These are phyloP conservation scores for Stachybotrys chartarum DNA, from an alignment of 2,329 filamentous ascomycete species.

Conservation along the genomic window DNA sequence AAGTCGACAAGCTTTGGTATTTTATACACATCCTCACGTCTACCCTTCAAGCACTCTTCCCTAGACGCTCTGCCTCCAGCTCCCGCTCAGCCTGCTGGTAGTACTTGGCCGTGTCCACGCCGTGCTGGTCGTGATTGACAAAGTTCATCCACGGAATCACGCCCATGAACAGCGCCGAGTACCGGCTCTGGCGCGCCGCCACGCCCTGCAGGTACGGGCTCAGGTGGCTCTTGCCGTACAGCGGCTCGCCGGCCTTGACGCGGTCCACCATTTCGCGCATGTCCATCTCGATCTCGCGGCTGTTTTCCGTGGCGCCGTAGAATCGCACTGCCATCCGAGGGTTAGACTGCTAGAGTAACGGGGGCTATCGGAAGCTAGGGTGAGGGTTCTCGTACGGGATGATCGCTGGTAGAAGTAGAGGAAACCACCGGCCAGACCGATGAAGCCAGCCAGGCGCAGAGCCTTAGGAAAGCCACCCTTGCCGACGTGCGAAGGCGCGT, in stretches of 20 bases:
- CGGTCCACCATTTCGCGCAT: conserved; percentile 98
- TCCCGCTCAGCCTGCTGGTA: conserved; percentile 93
- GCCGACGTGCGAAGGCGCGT: conserved; percentile 78
- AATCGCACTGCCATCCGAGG: conserved; percentile 63
- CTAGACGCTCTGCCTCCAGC: conserved; percentile 63
- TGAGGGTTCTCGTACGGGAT: conserved; percentile 51
- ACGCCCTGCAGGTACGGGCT: conserved; percentile 91
- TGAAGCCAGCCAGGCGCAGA: conserved; percentile 68
- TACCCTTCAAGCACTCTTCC: conserved; percentile 2
- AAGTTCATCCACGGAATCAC: conserved; percentile 97
- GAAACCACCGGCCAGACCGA: conserved; percentile 74
- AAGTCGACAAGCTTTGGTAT: neutral
- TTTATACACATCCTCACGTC: neutral
- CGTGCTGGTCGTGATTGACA: conserved; percentile 93
- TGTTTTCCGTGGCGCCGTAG: conserved; percentile 91
- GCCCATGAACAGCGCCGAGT: conserved; percentile 76
- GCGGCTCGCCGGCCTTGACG: conserved; percentile 83
- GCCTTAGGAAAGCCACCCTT: conserved; percentile 75
- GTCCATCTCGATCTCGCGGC: conserved; percentile 87
- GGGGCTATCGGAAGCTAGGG: neutral
- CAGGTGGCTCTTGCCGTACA: conserved; percentile 76
- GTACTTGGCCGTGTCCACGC: conserved; percentile 97
- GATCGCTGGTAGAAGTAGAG: conserved; percentile 81
- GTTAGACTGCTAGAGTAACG: neutral
- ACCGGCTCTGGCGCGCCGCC: conserved; percentile 85